These are phyloP conservation scores for Phaeosphaeriaceae sp. DNA, from an alignment of 2,329 filamentous ascomycete species.

Conservation along the genomic window DNA sequence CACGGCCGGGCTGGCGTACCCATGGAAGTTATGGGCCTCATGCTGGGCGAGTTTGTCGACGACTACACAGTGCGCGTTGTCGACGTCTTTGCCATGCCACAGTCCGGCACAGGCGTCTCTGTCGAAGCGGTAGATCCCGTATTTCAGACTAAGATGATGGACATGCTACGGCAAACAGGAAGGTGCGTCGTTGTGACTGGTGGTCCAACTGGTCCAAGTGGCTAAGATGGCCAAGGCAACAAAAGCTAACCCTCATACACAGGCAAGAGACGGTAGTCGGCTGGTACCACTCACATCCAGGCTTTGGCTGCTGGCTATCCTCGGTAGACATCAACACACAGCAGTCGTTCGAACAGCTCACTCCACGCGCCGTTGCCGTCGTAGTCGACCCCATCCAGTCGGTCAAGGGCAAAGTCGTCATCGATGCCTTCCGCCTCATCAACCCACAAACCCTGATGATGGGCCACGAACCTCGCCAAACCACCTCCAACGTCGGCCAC, in stretches of 20 bases:
- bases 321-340: conserved; percentile 99
- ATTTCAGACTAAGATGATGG: conserved; percentile 99
- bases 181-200: no score
- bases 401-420: conserved; percentile 99
- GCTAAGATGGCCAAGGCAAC: neutral
- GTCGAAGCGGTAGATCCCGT: conserved; percentile 98
- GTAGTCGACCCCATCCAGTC: conserved; percentile 99
- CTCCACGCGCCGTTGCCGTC: conserved; percentile 92
- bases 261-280: conserved; percentile 97
- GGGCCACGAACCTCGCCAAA: conserved; percentile 96
- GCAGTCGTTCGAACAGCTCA: conserved; percentile 99
- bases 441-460: conserved; percentile 98
- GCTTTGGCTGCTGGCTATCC: conserved; percentile 98
- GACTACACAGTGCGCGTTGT: conserved; percentile 98
- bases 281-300: conserved; percentile 99
- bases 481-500: conserved; percentile 95
- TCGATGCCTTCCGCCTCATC: conserved; percentile 98
- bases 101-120: conserved; percentile 96
- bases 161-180: conserved; percentile 97
- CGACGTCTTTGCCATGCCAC: conserved; percentile 99
- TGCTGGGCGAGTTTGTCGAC: conserved; percentile 98
- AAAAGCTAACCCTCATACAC: conserved; percentile 27
- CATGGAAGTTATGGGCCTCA: conserved; percentile 99
- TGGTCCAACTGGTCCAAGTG: no score
- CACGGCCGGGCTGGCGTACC: conserved; percentile 97